Base-by-base conservation (phyloP, 768 basidiomycete genomes). In the Crepidotus variabilis region DNA sequence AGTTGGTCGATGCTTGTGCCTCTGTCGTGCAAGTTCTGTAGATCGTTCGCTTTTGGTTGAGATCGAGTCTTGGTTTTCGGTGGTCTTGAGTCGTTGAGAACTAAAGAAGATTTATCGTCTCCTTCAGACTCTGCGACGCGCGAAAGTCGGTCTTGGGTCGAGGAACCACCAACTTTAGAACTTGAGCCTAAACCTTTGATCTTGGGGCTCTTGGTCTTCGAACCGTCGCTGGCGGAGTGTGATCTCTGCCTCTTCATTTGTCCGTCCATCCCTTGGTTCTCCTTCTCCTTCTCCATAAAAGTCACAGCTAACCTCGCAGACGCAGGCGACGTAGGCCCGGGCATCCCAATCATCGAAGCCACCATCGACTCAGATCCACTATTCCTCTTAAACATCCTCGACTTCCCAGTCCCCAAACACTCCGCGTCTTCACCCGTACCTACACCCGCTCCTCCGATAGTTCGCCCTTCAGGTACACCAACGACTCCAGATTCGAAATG, bases 11-110 rank as follows among this genome's bases (percentile, higher is more conserved):
- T 65, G 43, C 64, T 65, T 49, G 55, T 59, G 14, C 61, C 63
- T 20, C 65, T 59, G 33, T 62, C 61, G 43, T 63, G 65, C 39
- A 64, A 48, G 52, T 66, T 61, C 46, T 64, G 65, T 51, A 66
- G 39, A 28, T 10, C 39, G 20, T 45, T 28, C 36, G 28, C 10
- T 22, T 24, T 18, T 13, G 7, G 36, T n/a, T 39, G 43, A 6
- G 35, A 28, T 20, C 36, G 35, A 20, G n/a, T 45, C 52, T 14
- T 45, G 36, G 16, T 45, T 14, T 5, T 23, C 3, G 24, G 28
- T 53, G 28, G 28, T 28, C 8, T 28, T 45, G 52, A 45, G 14
- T 13, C 52, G 0, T 45, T 28, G 28, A 28, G 39, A n/a, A n/a
- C n/a, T n/a, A n/a, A n/a, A n/a, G n/a, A n/a, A n/a, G n/a, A n/a